These are phyloP conservation scores for Plantago major DNA, from an alignment of 257 asterid genomes.

Conservation along the genomic window DNA sequence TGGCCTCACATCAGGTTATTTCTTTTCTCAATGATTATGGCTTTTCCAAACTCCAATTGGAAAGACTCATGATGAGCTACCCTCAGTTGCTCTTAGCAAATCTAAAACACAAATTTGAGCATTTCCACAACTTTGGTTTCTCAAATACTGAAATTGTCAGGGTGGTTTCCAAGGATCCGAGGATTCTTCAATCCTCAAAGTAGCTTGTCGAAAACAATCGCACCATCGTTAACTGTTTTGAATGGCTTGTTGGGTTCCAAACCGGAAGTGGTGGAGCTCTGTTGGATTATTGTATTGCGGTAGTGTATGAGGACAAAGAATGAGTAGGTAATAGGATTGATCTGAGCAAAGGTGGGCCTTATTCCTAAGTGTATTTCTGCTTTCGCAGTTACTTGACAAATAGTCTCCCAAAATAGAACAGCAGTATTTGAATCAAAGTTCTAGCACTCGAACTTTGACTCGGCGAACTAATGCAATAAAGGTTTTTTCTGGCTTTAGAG, in stretches of 20 bases:
- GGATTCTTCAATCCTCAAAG: not conserved
- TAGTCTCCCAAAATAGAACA: too few relatives aligned
- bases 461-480: too few relatives aligned
- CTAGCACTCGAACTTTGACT: too few relatives aligned
- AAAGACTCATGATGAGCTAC: not conserved
- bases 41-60: conserved; percentile 11
- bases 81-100: not conserved
- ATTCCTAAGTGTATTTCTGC: too few relatives aligned
- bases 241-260: conserved; percentile 8
- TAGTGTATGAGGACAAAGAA: too few relatives aligned
- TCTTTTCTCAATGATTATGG: conserved; percentile 6
- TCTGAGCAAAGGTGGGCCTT: too few relatives aligned
- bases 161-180: not conserved
- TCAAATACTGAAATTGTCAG: not conserved
- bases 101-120: conserved; percentile 9
- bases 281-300: too few relatives aligned
- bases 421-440: too few relatives aligned
- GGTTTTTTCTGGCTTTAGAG: too few relatives aligned
- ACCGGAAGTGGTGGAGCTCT: not conserved
- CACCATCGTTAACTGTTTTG: not conserved
- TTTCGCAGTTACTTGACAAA: too few relatives aligned
- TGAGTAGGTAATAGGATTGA: too few relatives aligned
- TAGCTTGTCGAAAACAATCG: not conserved
- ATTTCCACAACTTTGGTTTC: conserved; percentile 10
- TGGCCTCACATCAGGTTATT: not conserved